A percentile compares a stretch with the other conserved stretches of the same genome.
phyloP scores from a whole-genome alignment of 129 eudicot genomes.

The Apium graveolens region DNA sequence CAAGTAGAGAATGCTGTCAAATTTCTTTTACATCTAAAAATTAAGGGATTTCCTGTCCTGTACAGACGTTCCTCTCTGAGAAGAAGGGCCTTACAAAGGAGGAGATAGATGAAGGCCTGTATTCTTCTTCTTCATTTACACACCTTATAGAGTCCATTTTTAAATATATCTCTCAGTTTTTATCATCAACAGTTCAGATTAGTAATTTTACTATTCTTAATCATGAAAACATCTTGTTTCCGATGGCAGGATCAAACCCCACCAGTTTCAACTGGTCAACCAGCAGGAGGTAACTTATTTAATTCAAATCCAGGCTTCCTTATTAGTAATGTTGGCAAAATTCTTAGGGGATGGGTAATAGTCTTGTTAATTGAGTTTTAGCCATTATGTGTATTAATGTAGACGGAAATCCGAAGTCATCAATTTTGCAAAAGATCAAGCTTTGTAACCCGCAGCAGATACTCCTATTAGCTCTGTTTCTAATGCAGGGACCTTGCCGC shows the following conservation, averaged over 20 bases:
- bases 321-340: background rate
- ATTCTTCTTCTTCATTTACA: background rate
- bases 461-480: slow-evolving; percentile 20
- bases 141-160: background rate
- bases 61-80: too few relatives aligned
- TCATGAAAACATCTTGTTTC: background rate
- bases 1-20: too few relatives aligned
- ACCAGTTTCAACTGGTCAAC: slow-evolving; percentile 42
- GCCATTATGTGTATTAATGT: slow-evolving; percentile 9
- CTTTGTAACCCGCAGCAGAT: slow-evolving; percentile 42
- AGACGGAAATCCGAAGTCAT: slow-evolving; percentile 52
- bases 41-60: too few relatives aligned
- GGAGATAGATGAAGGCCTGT: too few relatives aligned
- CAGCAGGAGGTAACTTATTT: slow-evolving; percentile 49
- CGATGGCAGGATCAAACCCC: slow-evolving; percentile 65
- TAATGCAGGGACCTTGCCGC: slow-evolving; percentile 26
- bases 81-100: too few relatives aligned
- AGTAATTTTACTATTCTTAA: background rate
- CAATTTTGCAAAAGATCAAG: slow-evolving; percentile 42
- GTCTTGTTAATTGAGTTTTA: background rate
- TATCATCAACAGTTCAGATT: background rate
- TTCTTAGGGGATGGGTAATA: background rate
- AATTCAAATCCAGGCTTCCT: background rate
- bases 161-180: background rate
- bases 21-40: too few relatives aligned